Evolutionary conservation across 371 early-diverging fungal species (phyloP).

Genomic region (Syncephalastrum monosporum): DNA sequence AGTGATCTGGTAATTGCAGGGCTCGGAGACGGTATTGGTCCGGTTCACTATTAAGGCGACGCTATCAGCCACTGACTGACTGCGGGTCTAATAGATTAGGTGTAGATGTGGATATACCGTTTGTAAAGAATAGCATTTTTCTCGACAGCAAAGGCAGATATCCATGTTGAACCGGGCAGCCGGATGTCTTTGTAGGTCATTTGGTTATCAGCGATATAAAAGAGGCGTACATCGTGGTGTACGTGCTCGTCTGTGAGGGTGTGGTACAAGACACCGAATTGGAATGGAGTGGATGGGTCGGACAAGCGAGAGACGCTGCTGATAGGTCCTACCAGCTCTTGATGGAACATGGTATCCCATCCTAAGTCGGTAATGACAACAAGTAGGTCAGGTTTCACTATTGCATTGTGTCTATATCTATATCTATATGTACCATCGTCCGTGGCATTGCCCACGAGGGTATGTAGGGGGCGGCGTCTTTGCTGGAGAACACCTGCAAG

Average conservation of each 20-base stretch:
- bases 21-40: slow-evolving; percentile 36
- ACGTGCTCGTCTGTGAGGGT: slow-evolving; percentile 31
- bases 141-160: slow-evolving; percentile 35
- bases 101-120: slow-evolving; percentile 23
- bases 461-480: background rate
- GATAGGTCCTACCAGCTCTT: slow-evolving; percentile 31
- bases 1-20: no score
- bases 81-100: no score
- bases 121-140: slow-evolving; percentile 30
- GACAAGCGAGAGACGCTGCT: slow-evolving; percentile 22
- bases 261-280: slow-evolving; percentile 38
- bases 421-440: no score
- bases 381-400: no score
- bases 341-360: slow-evolving; percentile 28
- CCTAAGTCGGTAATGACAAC: background rate
- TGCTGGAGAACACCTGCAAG: background rate
- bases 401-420: no score
- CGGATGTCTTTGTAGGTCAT: slow-evolving; percentile 17
- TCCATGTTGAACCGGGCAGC: slow-evolving; percentile 42
- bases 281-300: slow-evolving; percentile 9
- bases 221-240: slow-evolving; percentile 33
- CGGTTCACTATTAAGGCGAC: slow-evolving; percentile 28
- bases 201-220: slow-evolving; percentile 13
- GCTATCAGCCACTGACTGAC: background rate
- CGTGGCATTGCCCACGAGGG: background rate